These are phyloP conservation scores for Astrothelium subdiscretum DNA, from an alignment of 495 filamentous ascomycete genomes.

Conservation along the genomic window DNA sequence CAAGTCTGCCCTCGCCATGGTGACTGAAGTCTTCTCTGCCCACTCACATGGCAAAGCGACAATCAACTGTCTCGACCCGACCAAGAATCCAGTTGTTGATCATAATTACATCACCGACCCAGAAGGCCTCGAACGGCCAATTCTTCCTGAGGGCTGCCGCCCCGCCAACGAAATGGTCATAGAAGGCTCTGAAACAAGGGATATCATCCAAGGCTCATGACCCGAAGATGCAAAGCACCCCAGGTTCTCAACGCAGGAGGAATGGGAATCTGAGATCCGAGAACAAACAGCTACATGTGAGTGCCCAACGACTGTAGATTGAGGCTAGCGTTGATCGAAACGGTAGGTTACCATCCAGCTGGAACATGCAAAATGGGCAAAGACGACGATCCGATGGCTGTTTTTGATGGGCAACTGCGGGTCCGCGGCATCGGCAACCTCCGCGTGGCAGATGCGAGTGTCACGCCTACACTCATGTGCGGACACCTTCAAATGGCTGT, in stretches of 20 bases:
- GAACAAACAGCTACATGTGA: not conserved
- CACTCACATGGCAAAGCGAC: conserved; percentile 11
- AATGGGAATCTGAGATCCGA: not conserved
- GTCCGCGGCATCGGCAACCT: conserved; percentile 11
- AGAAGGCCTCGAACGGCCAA: conserved; percentile 5
- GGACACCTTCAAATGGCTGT: conserved; percentile 9
- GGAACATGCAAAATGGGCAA: conserved; percentile 9
- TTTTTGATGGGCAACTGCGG: conserved; percentile 36
- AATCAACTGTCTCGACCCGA: conserved; percentile 10
- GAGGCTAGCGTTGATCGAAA: not conserved
- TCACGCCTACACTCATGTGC: conserved; percentile 13
- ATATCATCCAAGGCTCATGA: not conserved
- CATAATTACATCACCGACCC: conserved; percentile 7
- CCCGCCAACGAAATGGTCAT: not conserved
- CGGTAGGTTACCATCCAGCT: conserved; percentile 12
- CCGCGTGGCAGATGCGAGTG: conserved; percentile 13
- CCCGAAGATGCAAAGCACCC: not conserved
- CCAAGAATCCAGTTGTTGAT: conserved; percentile 8
- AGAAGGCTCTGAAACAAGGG: conserved; percentile 1
- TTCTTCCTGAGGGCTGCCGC: not conserved
- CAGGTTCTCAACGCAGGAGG: not conserved
- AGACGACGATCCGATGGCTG: conserved; percentile 26
- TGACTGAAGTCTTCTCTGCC: not conserved
- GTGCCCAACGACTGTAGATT: not conserved
- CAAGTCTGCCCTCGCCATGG: conserved; percentile 5